Evolutionary conservation across 176 grass and related monocot genomes (phyloP).

Genomic region (Aegilops sharonensis): DNA sequence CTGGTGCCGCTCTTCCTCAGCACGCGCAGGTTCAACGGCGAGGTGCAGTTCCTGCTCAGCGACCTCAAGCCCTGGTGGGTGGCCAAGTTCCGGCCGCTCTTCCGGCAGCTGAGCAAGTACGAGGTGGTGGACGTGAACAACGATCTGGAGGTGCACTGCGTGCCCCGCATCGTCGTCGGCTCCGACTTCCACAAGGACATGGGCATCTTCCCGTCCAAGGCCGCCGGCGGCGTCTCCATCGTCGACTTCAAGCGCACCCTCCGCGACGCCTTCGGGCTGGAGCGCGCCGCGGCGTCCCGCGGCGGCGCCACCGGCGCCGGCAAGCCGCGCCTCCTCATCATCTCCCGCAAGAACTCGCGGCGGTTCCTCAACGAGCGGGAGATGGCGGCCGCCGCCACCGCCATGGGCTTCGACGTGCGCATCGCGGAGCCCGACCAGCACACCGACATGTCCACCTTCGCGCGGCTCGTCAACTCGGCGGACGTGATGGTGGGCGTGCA

Average conservation of each 20-base stretch:
- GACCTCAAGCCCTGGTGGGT: conserved; percentile 82
- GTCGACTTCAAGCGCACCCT: conserved; percentile 76
- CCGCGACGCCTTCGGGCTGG: conserved; percentile 64
- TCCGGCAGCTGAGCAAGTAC: conserved; percentile 64
- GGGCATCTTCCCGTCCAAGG: conserved; percentile 46
- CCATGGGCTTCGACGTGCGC: conserved; percentile 55
- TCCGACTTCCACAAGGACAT: conserved; percentile 92
- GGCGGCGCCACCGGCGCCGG: conserved; percentile 37
- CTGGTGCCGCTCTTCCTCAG: conserved; percentile 85
- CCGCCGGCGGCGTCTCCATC: conserved; percentile 45
- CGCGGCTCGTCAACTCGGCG: conserved; percentile 57
- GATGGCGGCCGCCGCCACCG: conserved; percentile 36
- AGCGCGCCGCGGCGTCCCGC: conserved; percentile 46
- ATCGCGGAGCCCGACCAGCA: conserved; percentile 65
- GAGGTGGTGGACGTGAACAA: conserved; percentile 75
- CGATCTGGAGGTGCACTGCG: conserved; percentile 75
- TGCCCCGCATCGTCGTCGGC: conserved; percentile 50
- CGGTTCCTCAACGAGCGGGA: conserved; percentile 62
- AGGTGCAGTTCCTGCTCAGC: conserved; percentile 66
- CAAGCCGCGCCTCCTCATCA: conserved; percentile 59
- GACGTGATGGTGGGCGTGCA: conserved; percentile 80
- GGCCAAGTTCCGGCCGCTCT: conserved; percentile 58
- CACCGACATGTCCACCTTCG: conserved; percentile 60
- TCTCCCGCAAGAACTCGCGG: conserved; percentile 48
- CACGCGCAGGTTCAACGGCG: conserved; percentile 60